These are phyloP conservation scores for Elsinoe fawcettii DNA, from an alignment of 2,329 filamentous ascomycete species.

Conservation along the genomic window DNA sequence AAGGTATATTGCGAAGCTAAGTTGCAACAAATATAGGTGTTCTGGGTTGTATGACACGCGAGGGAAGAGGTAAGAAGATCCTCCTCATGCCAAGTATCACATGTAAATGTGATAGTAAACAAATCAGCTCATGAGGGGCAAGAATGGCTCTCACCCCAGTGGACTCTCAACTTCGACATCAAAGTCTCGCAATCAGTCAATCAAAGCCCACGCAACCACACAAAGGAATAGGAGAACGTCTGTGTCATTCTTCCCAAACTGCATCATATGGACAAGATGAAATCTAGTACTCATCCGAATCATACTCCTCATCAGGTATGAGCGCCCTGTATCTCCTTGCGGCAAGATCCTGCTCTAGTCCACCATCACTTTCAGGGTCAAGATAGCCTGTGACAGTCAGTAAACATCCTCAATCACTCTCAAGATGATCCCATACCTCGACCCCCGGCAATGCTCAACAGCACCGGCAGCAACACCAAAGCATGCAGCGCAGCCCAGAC, in stretches of 20 bases:
- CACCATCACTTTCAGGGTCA: slow-evolving; percentile 79
- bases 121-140: too few species aligned
- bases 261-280: background rate
- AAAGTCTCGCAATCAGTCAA: background rate
- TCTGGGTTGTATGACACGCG: too few species aligned
- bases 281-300: slow-evolving; percentile 55
- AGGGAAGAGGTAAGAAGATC: too few species aligned
- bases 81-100: too few species aligned
- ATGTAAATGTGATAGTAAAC: too few species aligned
- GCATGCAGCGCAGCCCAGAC: slow-evolving; percentile 83
- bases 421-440: slow-evolving; percentile 47
- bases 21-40: too few species aligned
- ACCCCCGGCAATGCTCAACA: slow-evolving; percentile 76
- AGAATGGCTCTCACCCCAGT: too few species aligned
- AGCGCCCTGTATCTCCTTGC: slow-evolving; percentile 70
- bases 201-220: background rate
- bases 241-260: background rate
- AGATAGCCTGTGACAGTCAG: slow-evolving; percentile 56
- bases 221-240: background rate
- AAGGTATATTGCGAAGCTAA: too few species aligned
- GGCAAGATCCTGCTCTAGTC: slow-evolving; percentile 81
- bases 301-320: slow-evolving; percentile 67
- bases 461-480: slow-evolving; percentile 83
- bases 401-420: background rate
- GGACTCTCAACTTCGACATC: too few species aligned